Percentiles rank a stretch among this genome's conserved stretches.
phyloP scores from a whole-genome alignment of 306 rosid genomes.

The Ammopiptanthus mongolicus region DNA sequence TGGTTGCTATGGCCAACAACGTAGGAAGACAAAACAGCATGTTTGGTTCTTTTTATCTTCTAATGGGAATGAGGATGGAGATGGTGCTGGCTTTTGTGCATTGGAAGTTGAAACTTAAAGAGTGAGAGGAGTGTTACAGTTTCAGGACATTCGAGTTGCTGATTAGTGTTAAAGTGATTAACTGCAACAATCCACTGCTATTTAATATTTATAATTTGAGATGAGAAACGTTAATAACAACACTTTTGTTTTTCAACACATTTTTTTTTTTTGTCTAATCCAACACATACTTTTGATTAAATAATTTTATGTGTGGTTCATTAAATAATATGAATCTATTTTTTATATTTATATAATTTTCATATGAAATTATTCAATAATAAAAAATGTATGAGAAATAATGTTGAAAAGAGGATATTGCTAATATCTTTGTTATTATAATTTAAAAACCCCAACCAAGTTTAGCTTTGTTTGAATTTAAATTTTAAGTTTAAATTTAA shows the following conservation, averaged over 20 bases:
- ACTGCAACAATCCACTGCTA: neutral
- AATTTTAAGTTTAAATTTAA: neutral
- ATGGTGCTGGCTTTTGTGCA: conserved; percentile 31
- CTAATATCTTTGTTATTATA: no score
- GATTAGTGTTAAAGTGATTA: neutral
- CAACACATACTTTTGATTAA: no score
- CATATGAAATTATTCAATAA: no score
- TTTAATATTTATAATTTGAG: no score
- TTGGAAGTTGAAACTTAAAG: conserved; percentile 15
- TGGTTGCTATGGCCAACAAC: conserved; percentile 25
- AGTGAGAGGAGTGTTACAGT: neutral
- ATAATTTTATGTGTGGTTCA: no score
- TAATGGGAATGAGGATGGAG: conserved; percentile 20
- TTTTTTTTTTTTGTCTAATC: no score
- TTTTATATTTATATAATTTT: no score
- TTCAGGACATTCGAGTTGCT: neutral
- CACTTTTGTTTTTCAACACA: no score
- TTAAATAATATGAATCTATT: no score
- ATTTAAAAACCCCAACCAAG: neutral
- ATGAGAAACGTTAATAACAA: no score
- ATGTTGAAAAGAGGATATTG: no score
- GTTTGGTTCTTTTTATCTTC: neutral
- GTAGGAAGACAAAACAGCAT: conserved; percentile 40
- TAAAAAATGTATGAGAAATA: no score
- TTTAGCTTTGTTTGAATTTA: neutral